A percentile compares a stretch with the other conserved stretches of the same genome.
Evolutionary conservation across 1,284 basidiomycete species (phyloP).

Genomic region (Agaricales sp.): DNA sequence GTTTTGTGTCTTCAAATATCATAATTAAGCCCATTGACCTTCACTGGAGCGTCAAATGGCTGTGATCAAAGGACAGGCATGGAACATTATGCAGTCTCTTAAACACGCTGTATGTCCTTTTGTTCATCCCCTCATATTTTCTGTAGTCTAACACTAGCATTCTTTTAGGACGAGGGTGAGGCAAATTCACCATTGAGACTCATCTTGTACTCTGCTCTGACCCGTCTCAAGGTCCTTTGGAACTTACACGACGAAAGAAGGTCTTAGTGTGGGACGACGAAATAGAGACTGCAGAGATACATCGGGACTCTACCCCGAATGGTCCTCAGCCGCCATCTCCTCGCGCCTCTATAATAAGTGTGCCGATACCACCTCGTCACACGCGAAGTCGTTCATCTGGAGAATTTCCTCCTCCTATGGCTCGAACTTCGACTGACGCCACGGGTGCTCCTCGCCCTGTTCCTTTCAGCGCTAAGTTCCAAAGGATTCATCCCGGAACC

Average conservation of each 20-base stretch:
- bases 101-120: constrained; percentile 51
- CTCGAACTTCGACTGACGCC: constrained; percentile 50
- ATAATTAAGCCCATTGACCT: constrained; percentile 3
- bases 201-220: constrained; percentile 8
- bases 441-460: constrained; percentile 60
- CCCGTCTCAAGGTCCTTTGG: constrained; percentile 54
- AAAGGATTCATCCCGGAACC: constrained; percentile 69
- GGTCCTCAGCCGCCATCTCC: constrained; percentile 38
- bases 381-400: constrained; percentile 46
- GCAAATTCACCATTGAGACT: constrained; percentile 2
- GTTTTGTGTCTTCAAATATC: constrained; percentile 13
- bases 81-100: constrained; percentile 80
- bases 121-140: constrained; percentile 4
- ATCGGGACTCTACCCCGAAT: constrained; percentile 24
- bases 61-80: constrained; percentile 88
- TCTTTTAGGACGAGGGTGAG: constrained; percentile 47
- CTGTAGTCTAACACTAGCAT: constrained; percentile 8
- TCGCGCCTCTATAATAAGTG: constrained; percentile 46
- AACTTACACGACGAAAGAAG: constrained; percentile 70
- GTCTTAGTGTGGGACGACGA: constrained; percentile 80
- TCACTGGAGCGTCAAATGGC: constrained; percentile 65
- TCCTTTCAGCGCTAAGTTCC: constrained; percentile 69
- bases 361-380: constrained; percentile 49
- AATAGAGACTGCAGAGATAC: constrained; percentile 62
- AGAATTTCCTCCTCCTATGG: constrained; percentile 66